Evolutionary conservation across 768 basidiomycete genomes (phyloP), one percentile per base, ranked within the genome.

Genomic region (Albatrellus ellisii): DNA sequence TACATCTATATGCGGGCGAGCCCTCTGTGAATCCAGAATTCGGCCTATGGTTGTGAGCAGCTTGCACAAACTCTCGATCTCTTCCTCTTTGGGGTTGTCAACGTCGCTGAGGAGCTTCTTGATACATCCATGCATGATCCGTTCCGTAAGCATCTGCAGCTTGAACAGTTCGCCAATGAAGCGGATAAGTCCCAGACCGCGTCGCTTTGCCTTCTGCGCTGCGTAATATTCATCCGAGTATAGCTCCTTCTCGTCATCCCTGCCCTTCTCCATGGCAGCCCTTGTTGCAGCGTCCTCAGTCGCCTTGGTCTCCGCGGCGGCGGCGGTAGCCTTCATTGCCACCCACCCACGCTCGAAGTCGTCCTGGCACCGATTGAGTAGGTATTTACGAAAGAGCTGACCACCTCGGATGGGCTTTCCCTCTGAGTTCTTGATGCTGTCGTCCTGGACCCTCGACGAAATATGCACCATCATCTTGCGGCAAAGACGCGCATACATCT

Each of bases 81-180:
- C 92, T 65, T 97, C 94, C 63, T 98, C 94, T 56, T 97, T 91
- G 0, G 91, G 95, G 54, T 88, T 86, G 51, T 89, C 80, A 44
- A 94, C 82, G 57, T 99, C 97, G 42, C 81, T 75, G 10, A 98
- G 69, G 10, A 97, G 73, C 64, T 94, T 91, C 74, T 90, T 89
- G 58, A 97, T 79, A 69, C 94, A 99, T 62, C 90, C 86, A 67
- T 91, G 86, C 87, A 98, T 99, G 65, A 99, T 94, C 52, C 89
- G 81, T 65, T 91, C 89, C 36, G 90, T 91, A 41, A 98, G 68
- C 90, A 97, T 95, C 64, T 88, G 85, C n/a, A 99, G 69, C 66
- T 97, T 97, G 80, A 90, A 99, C 42, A 98, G 68, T 64, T 99
- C 94, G 49, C 94, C 94, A 49, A 98, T 97, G 66, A 99, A 92